These are phyloP conservation scores for Chondrus crispus DNA, from an alignment of 23 red algal species.

Conservation along the genomic window DNA sequence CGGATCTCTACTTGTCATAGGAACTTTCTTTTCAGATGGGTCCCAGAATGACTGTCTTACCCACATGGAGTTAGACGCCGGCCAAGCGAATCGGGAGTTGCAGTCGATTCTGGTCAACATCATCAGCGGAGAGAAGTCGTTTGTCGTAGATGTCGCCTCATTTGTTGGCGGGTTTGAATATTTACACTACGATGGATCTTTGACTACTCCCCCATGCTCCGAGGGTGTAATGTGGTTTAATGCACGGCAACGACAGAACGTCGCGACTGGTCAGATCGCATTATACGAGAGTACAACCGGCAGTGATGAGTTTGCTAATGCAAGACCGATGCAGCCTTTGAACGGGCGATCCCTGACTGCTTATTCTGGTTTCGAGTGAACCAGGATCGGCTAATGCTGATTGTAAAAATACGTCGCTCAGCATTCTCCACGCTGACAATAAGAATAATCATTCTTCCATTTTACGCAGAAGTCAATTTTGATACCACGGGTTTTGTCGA, in stretches of 20 bases:
- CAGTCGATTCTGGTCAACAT: background rate
- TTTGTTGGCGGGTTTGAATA: slow-evolving; percentile 3
- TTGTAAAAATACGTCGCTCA: too few species aligned
- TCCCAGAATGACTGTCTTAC: background rate
- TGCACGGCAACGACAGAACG: background rate
- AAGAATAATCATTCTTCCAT: too few species aligned
- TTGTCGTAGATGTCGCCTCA: background rate
- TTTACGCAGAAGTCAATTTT: too few species aligned
- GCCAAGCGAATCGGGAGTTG: background rate
- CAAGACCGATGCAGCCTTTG: background rate
- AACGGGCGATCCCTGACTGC: too few species aligned
- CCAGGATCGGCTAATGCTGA: too few species aligned
- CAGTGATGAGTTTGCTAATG: background rate
- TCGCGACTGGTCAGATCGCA: too few species aligned
- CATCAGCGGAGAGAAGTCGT: background rate
- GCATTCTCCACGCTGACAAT: too few species aligned
- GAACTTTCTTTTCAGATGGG: background rate
- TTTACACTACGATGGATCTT: slow-evolving; percentile 32
- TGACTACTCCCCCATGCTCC: slow-evolving; percentile 58
- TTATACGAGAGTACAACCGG: too few species aligned
- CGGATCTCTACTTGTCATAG: background rate
- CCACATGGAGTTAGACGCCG: background rate
- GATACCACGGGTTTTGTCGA: too few species aligned
- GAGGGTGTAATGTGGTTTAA: slow-evolving; percentile 41
- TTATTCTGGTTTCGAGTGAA: too few species aligned